Conservation (phyloP, 768 basidiomycete genomes). For the Kwoniella shandongensis region DNA sequence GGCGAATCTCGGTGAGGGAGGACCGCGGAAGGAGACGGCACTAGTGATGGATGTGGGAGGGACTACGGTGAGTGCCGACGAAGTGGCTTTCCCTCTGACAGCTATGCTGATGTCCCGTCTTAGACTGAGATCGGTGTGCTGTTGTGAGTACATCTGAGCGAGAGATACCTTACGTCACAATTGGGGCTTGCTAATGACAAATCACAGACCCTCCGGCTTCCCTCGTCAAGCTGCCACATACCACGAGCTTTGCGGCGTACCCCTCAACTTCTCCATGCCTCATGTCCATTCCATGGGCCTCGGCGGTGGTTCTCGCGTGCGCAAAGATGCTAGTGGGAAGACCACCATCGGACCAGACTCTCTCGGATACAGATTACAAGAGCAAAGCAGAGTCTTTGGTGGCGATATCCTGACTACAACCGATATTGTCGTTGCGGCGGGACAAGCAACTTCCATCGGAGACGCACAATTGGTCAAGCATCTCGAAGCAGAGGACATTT, state of each 20-base stretch:
- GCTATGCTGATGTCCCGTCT: too few species aligned
- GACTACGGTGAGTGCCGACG: constrained; percentile 58
- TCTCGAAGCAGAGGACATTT: constrained; percentile 41
- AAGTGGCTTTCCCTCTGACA: too few species aligned
- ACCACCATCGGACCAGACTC: constrained; percentile 67
- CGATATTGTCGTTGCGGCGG: constrained; percentile 61
- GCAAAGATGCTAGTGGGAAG: constrained; percentile 50
- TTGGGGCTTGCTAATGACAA: too few species aligned
- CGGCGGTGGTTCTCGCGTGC: constrained; percentile 65
- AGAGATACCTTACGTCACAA: too few species aligned
- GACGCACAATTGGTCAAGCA: constrained; percentile 43
- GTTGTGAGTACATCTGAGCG: too few species aligned
- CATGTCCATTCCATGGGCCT: constrained; percentile 60
- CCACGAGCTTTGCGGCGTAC: constrained; percentile 65
- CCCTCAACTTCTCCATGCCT: constrained; percentile 56
- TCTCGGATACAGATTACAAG: constrained; percentile 62
- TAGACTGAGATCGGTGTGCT: constrained; percentile 22
- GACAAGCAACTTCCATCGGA: constrained; percentile 40
- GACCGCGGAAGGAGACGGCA: constrained; percentile 25
- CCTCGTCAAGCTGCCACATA: constrained; percentile 65
- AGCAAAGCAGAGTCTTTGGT: constrained; percentile 59
- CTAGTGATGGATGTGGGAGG: constrained; percentile 66
- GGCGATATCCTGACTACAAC: constrained; percentile 64
- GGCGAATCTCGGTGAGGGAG: constrained; percentile 54
- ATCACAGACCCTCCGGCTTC: constrained; percentile 64